Percentiles rank a stretch among this genome's conserved stretches.
These are phyloP conservation scores for Cyberlindnera americana DNA, from an alignment of 805 yeast genomes.

Conservation along the genomic window DNA sequence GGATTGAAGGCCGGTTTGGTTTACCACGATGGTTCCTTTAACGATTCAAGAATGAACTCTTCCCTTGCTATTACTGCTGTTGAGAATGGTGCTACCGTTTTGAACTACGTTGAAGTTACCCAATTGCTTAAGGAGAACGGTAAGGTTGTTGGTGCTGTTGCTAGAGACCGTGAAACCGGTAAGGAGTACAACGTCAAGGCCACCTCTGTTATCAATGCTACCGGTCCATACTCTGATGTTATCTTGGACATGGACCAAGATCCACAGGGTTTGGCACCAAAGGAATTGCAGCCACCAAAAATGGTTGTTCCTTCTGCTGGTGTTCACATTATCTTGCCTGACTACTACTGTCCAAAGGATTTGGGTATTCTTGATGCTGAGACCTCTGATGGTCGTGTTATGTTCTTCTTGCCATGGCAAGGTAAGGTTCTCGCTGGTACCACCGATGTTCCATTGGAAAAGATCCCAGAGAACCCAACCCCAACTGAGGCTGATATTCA, in stretches of 20 bases:
- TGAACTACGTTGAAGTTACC: conserved; percentile 81
- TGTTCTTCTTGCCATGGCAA: conserved; percentile 98
- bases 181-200: conserved; percentile 59
- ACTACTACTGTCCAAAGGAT: conserved; percentile 82
- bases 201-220: conserved; percentile 81
- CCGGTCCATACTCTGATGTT: conserved; percentile 89
- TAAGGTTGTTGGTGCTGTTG: conserved; percentile 71
- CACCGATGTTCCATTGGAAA: conserved; percentile 81
- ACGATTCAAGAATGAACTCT: conserved; percentile 87
- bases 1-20: conserved; percentile 86
- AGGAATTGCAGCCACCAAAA: conserved; percentile 47
- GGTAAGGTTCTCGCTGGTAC: conserved; percentile 96
- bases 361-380: conserved; percentile 90
- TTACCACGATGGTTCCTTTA: conserved; percentile 93
- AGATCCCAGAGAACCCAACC: conserved; percentile 69
- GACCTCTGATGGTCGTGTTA: conserved; percentile 92
- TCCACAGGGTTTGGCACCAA: conserved; percentile 61
- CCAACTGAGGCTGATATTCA: conserved; percentile 87
- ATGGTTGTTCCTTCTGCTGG: conserved; percentile 96
- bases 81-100: conserved; percentile 82
- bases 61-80: conserved; percentile 83
- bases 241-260: conserved; percentile 83
- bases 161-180: conserved; percentile 67
- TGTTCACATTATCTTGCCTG: conserved; percentile 89
- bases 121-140: conserved; percentile 67